Evolutionary conservation across 176 grass and related monocot genomes (phyloP).

Genomic region (Eragrostis curvula): DNA sequence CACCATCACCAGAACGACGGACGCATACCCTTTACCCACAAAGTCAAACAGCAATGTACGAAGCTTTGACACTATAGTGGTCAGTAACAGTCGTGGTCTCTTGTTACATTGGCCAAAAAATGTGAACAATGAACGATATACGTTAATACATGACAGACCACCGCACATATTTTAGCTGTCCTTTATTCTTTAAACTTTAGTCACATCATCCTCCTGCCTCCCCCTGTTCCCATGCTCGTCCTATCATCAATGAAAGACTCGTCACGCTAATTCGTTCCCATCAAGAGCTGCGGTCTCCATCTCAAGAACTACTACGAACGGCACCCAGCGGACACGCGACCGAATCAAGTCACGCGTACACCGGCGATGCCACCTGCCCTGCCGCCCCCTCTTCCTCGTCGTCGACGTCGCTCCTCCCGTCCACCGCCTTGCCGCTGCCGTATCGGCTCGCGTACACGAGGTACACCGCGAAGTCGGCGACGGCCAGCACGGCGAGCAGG

Average conservation of each 20-base stretch:
- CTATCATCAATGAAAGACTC: slow-evolving; percentile 54
- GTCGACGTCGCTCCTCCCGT: slow-evolving; percentile 35
- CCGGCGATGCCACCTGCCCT: background rate
- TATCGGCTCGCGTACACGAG: slow-evolving; percentile 63
- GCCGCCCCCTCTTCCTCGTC: too few species aligned
- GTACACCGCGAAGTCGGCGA: slow-evolving; percentile 69
- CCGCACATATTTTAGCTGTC: background rate
- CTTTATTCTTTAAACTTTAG: slow-evolving; percentile 44
- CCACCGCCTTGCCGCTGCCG: slow-evolving; percentile 58
- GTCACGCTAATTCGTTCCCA: slow-evolving; percentile 8
- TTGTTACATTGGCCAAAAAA: slow-evolving; percentile 46
- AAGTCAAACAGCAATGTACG: too few species aligned
- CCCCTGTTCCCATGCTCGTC: slow-evolving; percentile 17
- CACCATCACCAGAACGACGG: too few species aligned
- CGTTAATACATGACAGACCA: slow-evolving; percentile 1
- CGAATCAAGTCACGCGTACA: slow-evolving; percentile 10
- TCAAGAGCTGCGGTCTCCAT: slow-evolving; percentile 32
- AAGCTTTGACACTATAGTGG: background rate
- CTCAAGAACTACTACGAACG: slow-evolving; percentile 40
- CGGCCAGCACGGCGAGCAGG: slow-evolving; percentile 65
- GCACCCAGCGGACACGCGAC: background rate
- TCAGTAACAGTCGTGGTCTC: slow-evolving; percentile 32
- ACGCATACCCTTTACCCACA: too few species aligned
- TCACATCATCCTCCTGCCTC: background rate
- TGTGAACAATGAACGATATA: background rate